phyloP scores from a whole-genome alignment of 345 rosid genomes.

The Heritiera littoralis region DNA sequence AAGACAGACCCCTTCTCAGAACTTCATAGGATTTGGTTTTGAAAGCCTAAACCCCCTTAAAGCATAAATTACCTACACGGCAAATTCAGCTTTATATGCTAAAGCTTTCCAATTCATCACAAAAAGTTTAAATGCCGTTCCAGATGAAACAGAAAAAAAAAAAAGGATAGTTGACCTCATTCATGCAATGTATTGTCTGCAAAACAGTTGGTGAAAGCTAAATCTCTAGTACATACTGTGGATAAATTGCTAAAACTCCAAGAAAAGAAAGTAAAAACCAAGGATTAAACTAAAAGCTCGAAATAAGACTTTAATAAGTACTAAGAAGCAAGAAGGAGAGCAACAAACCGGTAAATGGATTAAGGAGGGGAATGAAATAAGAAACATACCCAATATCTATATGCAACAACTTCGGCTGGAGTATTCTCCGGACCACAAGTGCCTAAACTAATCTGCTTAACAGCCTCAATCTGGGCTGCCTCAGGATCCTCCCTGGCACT shows the following conservation, averaged over 20 bases:
- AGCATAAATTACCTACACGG: slow-evolving; percentile 9
- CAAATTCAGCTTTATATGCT: background rate
- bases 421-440: slow-evolving; percentile 73
- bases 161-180: background rate
- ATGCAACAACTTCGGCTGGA: slow-evolving; percentile 91
- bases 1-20: background rate
- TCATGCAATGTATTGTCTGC: slow-evolving; percentile 14
- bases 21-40: background rate
- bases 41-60: background rate
- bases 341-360: slow-evolving; percentile 1
- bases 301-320: background rate
- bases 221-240: background rate
- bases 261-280: slow-evolving; percentile 1
- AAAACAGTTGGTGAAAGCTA: slow-evolving; percentile 3
- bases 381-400: slow-evolving; percentile 85
- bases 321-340: slow-evolving; percentile 20
- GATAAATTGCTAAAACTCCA: background rate
- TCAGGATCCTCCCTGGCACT: slow-evolving; percentile 99
- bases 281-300: slow-evolving; percentile 7
- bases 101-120: slow-evolving; percentile 4
- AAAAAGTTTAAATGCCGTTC: background rate
- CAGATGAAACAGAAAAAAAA: background rate
- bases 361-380: slow-evolving; percentile 13
- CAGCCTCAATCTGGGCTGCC: slow-evolving; percentile 96
- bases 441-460: slow-evolving; percentile 89